phyloP scores from a whole-genome alignment of 139 green algal species.

The Astrephomene gubernaculifera region DNA sequence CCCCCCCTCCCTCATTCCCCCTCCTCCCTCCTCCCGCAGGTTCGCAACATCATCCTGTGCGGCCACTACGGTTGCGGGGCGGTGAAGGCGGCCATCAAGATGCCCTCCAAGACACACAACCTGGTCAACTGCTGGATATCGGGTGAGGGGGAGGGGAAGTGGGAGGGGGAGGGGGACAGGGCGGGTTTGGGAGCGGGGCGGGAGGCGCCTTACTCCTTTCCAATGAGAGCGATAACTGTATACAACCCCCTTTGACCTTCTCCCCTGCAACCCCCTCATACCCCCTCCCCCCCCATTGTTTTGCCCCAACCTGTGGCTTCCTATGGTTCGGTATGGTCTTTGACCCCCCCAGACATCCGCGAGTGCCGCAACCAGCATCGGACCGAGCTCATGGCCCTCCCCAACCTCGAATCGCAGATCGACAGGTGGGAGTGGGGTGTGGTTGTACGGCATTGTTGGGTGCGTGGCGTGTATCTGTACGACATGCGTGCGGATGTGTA shows the following conservation, averaged over 20 bases:
- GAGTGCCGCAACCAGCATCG: conserved; percentile 54
- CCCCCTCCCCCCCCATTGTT: not conserved
- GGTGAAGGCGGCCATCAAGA: conserved; percentile 68
- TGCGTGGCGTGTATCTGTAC: too few species aligned
- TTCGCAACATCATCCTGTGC: conserved; percentile 87
- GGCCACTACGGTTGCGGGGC: conserved; percentile 89
- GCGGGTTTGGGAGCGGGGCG: too few species aligned
- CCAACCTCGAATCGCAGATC: conserved; percentile 62
- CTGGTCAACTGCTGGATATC: conserved; percentile 87
- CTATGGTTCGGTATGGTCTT: too few species aligned
- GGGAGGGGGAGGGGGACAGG: not conserved
- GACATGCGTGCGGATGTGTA: too few species aligned
- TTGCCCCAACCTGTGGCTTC: too few species aligned
- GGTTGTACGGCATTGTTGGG: too few species aligned
- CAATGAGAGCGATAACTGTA: too few species aligned
- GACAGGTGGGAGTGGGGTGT: conserved; percentile 33
- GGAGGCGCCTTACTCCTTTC: too few species aligned
- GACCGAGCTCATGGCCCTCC: conserved; percentile 45
- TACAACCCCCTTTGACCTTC: too few species aligned
- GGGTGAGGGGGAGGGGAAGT: not conserved
- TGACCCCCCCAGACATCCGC: conserved; percentile 61
- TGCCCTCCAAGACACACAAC: conserved; percentile 68
- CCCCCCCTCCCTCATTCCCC: too few species aligned
- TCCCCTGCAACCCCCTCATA: too few species aligned
- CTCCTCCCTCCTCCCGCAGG: conserved; percentile 40